A percentile compares a stretch with the other conserved stretches of the same genome.
These are phyloP conservation scores for Magnolia changhungtana DNA, from an alignment of 164 flowering plant species.

Conservation along the genomic window DNA sequence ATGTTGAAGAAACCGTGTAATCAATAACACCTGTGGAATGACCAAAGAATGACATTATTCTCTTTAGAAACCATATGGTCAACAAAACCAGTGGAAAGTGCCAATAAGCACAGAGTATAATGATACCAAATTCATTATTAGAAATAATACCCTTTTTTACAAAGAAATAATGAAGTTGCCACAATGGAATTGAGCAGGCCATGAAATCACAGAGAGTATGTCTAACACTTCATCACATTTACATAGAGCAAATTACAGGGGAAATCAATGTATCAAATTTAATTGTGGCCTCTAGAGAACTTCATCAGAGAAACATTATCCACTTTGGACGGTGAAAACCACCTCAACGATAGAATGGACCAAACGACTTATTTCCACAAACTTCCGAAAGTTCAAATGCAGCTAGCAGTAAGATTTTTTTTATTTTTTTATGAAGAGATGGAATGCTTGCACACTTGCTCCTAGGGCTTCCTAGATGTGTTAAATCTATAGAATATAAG, in stretches of 20 bases:
- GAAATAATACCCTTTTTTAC: too few relatives aligned
- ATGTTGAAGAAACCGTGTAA: slow-evolving; percentile 94
- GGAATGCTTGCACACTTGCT: too few relatives aligned
- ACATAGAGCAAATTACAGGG: not conserved
- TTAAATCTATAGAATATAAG: too few relatives aligned
- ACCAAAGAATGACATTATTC: not conserved
- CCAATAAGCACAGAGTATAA: not conserved
- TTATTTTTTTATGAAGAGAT: too few relatives aligned
- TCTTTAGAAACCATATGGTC: not conserved
- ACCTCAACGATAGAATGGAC: not conserved
- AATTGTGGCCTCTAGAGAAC: not conserved
- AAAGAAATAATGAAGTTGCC: too few relatives aligned
- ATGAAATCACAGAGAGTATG: too few relatives aligned
- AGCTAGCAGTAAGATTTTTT: not conserved
- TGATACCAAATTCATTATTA: too few relatives aligned
- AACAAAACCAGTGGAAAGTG: not conserved
- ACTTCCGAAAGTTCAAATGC: not conserved
- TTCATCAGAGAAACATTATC: not conserved
- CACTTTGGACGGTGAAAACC: not conserved
- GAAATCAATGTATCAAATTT: not conserved
- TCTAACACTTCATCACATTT: too few relatives aligned
- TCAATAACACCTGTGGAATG: slow-evolving; percentile 58
- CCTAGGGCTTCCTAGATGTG: too few relatives aligned
- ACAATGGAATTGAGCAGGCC: too few relatives aligned
- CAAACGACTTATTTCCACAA: not conserved